Evolutionary conservation across 495 filamentous ascomycete species (phyloP), one percentile per base, ranked within the genome.

Genomic region (Hypoxylon subgilvum): DNA sequence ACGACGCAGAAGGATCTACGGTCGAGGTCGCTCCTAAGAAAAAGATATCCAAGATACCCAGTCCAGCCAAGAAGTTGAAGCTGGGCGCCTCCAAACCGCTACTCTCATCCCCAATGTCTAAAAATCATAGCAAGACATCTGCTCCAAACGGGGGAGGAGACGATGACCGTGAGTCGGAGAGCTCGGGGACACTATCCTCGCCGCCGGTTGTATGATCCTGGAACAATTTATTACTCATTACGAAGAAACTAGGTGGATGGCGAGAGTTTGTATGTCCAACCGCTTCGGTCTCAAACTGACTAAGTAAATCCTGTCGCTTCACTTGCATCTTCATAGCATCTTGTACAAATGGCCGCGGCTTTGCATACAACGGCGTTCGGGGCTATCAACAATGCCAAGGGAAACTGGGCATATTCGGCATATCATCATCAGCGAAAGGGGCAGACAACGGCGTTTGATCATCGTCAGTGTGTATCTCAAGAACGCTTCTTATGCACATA

Each of bases 131-230:
- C 14, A 76, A 75, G 56, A 56, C 44, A 13, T 53, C 66, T 16
- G 55, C 51, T 47, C 53, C 51, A 16, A 52, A 17, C 42, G 44
- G 48, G 34, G 64, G 40, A 28, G 63, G 65, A 39, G 72, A 78
- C 10, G 63, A 70, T 18, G 77, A 79, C n/a, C 61, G 67, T 19
- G 76, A 78, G 63, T 79, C 76, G 9, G 78, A 80, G 59, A 80
- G 77, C 17, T 79, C 77, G 8, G 78, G 74, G 1, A 81, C 77
- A 1, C 49, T 82, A 19, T 82, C 79, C 0, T 80, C 79, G 8
- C 78, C 78, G 4, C 79, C 78, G 9, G 46, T 63, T 28, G 67
- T 66, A 61, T 70, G 49, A 54, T 49, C 28, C 38, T 6, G 47
- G 38, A 18, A 27, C 39, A 5, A 10, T 35, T 58, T 43, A 13